Conservation (phyloP, 768 basidiomycete species). For the button mushroom (Agaricus bisporus) region DNA sequence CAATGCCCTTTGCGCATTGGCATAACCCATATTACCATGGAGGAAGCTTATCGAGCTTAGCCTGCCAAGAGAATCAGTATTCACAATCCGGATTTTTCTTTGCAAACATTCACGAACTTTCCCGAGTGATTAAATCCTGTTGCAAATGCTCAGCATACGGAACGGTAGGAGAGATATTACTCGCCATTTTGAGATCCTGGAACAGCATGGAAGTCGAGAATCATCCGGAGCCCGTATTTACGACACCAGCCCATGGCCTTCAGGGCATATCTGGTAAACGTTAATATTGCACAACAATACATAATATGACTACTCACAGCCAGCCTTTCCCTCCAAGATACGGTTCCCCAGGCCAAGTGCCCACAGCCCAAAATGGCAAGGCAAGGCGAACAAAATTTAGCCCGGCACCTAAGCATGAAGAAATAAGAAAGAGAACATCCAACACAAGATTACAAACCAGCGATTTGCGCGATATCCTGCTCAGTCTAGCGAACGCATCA, state of each 20-base stretch:
- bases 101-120: conserved; percentile 22
- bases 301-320: conserved; percentile 38
- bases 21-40: conserved; percentile 74
- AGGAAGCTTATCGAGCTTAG: conserved; percentile 53
- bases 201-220: conserved; percentile 72
- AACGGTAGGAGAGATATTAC: conserved; percentile 2
- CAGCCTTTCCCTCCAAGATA: conserved; percentile 70
- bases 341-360: conserved; percentile 69
- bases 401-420: conserved; percentile 48
- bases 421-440: not conserved
- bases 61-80: conserved; percentile 13
- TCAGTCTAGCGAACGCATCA: conserved; percentile 51
- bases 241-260: conserved; percentile 75
- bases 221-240: conserved; percentile 85
- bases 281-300: not conserved
- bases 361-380: conserved; percentile 83
- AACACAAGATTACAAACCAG: conserved; percentile 28
- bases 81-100: not conserved
- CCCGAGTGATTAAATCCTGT: conserved; percentile 56
- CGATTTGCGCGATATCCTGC: conserved; percentile 80
- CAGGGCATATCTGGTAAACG: conserved; percentile 54
- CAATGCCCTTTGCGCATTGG: conserved; percentile 76
- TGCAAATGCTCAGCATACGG: not conserved
- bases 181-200: conserved; percentile 76
- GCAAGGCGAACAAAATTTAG: conserved; percentile 81